Base-by-base conservation (phyloP, 148 eudicot species). In the Rhododendron kiyosumense region DNA sequence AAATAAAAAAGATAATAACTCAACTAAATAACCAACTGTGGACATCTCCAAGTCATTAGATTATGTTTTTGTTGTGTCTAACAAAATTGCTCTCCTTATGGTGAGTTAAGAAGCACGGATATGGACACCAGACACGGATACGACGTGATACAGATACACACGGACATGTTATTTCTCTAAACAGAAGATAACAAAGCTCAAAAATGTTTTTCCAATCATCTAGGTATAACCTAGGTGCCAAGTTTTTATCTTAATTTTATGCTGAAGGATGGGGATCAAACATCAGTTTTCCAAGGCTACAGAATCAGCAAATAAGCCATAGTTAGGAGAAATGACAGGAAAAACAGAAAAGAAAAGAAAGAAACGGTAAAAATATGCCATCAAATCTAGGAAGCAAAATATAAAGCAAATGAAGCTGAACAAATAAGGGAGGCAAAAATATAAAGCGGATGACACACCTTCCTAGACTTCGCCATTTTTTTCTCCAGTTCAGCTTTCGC, bases 401-500 rank as follows among this genome's bases (percentile, higher is more conserved):
- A 48, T 13, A 7, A 9, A 78, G 49, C 43, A n/a, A 38, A 85
- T 85, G 61, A 15, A 48, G 34, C 7, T 30, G 76, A 71, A 71
- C 20, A 30, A 32, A 30, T 71, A 32, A 13, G 76, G 30, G 28
- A 30, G 41, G 76, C 36, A 24, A 80, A 26, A 22, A 85, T 28
- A 48, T 14, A 2, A 17, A 85, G 67, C 54, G 1, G 18, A 85
- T 85, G 61, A 26, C 69, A 74, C 90, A 92, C 98, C 95, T 94
- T 94, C 84, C 93, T 86, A 57, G 90, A 85, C 86, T 90, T 93
- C 63, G 87, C 51, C 74, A 85, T 79, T 88, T 94, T 94, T 78
- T 89, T 93, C 89, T 91, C 95, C 81, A 91, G 88, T 88, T 94
- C 98, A 85, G 95, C 95, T 88, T 91, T 94, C 28, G 95, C 98